Conservation (phyloP, 192 early-diverging fungal genomes). For the Phycomyces blakesleeanus region DNA sequence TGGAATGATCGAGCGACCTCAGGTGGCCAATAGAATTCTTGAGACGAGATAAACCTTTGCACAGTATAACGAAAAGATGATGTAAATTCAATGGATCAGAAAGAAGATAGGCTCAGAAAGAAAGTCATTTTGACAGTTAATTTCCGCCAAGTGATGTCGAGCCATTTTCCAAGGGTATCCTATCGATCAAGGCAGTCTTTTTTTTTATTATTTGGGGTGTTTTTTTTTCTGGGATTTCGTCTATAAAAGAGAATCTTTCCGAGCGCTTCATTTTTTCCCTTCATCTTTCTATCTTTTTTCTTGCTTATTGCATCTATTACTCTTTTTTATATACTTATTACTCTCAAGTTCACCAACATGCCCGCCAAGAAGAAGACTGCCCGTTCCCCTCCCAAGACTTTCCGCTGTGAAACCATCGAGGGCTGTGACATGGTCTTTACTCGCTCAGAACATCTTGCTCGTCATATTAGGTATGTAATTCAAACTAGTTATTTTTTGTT, state of each 20-base stretch:
- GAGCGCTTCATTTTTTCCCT: not conserved
- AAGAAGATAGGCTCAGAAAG: no score
- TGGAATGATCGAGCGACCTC: no score
- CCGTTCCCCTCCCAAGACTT: constrained; percentile 9
- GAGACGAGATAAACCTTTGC: no score
- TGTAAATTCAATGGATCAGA: no score
- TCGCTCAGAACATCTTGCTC: constrained; percentile 25
- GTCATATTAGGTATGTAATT: constrained; percentile 24
- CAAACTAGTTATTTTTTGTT: no score
- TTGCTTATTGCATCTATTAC: not conserved
- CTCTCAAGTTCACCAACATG: not conserved
- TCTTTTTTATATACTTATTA: not conserved
- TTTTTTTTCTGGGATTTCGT: constrained; percentile 3
- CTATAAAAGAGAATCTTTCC: not conserved
- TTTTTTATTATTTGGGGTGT: not conserved
- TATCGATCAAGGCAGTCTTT: no score
- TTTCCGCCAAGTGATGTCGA: no score
- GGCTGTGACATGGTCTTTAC: constrained; percentile 28
- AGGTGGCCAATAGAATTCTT: no score
- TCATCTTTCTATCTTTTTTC: constrained; percentile 2
- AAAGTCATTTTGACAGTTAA: no score
- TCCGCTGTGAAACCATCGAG: constrained; percentile 21
- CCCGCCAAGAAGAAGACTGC: not conserved
- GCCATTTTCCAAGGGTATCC: no score
- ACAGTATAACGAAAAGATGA: no score